These are phyloP conservation scores for Paramecium octaurelia DNA, from an alignment of 73 alveolate genomes.

Conservation along the genomic window DNA sequence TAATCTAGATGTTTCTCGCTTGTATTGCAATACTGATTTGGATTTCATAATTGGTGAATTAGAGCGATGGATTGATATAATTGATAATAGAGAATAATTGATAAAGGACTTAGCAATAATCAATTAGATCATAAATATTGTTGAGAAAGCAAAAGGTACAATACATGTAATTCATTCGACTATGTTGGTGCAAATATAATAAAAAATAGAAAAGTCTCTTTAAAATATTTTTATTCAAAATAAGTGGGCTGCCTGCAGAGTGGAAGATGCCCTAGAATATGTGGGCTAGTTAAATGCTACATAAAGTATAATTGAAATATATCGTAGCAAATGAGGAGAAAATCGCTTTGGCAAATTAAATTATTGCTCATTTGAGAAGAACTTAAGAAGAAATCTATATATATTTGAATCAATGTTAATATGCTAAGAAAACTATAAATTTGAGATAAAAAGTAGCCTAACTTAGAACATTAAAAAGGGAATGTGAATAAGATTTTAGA, in stretches of 20 bases:
- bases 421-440: not conserved
- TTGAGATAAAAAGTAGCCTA: not conserved
- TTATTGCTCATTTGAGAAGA: not conserved
- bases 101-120: slow-evolving; percentile 20
- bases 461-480: not conserved
- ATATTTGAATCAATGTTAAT: not conserved
- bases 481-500: not conserved
- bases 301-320: not conserved
- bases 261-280: slow-evolving; percentile 1
- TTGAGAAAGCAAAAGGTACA: not conserved
- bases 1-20: not conserved
- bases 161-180: not conserved
- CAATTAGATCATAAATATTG: not conserved
- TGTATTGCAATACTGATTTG: not conserved
- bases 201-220: not conserved
- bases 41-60: not conserved
- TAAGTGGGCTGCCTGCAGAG: not conserved
- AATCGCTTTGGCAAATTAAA: not conserved
- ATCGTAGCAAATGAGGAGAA: slow-evolving; percentile 13
- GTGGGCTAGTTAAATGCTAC: not conserved
- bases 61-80: slow-evolving; percentile 33
- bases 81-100: not conserved
- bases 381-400: not conserved
- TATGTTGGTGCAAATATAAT: not conserved
- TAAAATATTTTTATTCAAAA: not conserved